Evolutionary conservation across 2,329 filamentous ascomycete species (phyloP), one percentile per base, ranked within the genome.

Genomic region (Colletotrichum trifolii): DNA sequence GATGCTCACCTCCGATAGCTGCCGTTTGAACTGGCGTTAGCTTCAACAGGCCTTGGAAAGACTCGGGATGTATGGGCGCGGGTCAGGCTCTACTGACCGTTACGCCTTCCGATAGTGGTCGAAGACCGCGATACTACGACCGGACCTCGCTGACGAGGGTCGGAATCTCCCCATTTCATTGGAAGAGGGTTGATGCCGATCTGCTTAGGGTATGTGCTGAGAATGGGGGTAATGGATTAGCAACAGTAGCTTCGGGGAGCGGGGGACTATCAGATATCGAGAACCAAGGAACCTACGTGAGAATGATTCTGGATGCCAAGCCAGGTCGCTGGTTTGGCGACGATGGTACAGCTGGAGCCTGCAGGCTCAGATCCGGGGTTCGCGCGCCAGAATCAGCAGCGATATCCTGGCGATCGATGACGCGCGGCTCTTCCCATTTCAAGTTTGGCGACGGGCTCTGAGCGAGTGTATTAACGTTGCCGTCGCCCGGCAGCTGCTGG

Each of bases 181-280:
- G 89, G 87, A 55, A 97, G 81, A n/a, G 95, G 94, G 69, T 97
- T 92, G 77, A 98, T 95, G 68, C 95, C 95, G 69, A 92, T 93
- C 79, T 97, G 95, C 71, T 93, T 94, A 35, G 95, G 95, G 78
- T 98, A 97, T 6, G 94, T 97, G 54, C 86, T 88, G 25, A 25
- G 25, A 25, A 25, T 25, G 4, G 25, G 25, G 25, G 45, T 25
- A 11, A 54, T 56, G 38, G 13, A 10, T 25, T 7, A 25, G 54
- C 33, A 48, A 35, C 12, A 33, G 39, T 60, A 11, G 39, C 53
- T 12, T 38, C 13, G 12, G 25, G 33, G 9, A 11, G 25, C 34
- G 47, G 25, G 11, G 25, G 35, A 17, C 7, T 39, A 17, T 35
- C 33, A 34, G 53, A 42, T 45, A 15, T 34, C 33, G 15, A 11